Evolutionary conservation across 1,139 yeast species (phyloP), one percentile per base, ranked within the genome.

Genomic region (Martiniozyma asiatica): DNA sequence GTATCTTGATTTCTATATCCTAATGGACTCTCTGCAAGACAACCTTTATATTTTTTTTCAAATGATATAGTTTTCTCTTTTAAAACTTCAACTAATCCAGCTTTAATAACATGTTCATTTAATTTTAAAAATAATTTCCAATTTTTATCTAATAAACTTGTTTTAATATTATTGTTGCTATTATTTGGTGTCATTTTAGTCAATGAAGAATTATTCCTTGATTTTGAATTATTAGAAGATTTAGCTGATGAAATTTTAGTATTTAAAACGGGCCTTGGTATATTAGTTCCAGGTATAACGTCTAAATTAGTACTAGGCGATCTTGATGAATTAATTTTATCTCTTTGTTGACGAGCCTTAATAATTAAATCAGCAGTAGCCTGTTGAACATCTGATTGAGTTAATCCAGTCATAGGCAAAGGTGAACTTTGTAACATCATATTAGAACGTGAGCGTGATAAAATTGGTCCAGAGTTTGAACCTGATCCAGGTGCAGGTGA

Each of bases 31-130:
- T 74, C 79, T 28, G 68, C 71, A 14, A 77, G 47, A 34, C 61
- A 53, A 0, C 80, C 82, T 42, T 59, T 65, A 37, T 66, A 59
- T 40, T 64, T 73, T 44, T 59, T 68, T 36, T 77, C 82, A 41
- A 79, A 65, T 0, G 38, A 26, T 3, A 67, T 76, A 0, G 73
- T 69, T 0, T 56, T 35, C 12, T 42, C 48, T 24, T 63, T 56
- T 11, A 50, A 45, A 5, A 71, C 54, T 15, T 40, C 41, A 6
- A 51, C 48, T 22, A 59, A 58, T 0, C 92, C 95, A 13, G 70
- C 65, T 39, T 71, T 71, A 30, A 84, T 42, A 1, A 85, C 65
- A 33, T 93, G 63, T 52, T 87, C 97, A 31, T 78, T 76, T 43
- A 70, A 72, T 10, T 56, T 58, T 36, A 85, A 58, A 41, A 65